Conservation (phyloP, 768 basidiomycete species). For the Lactifluus volemus region DNA sequence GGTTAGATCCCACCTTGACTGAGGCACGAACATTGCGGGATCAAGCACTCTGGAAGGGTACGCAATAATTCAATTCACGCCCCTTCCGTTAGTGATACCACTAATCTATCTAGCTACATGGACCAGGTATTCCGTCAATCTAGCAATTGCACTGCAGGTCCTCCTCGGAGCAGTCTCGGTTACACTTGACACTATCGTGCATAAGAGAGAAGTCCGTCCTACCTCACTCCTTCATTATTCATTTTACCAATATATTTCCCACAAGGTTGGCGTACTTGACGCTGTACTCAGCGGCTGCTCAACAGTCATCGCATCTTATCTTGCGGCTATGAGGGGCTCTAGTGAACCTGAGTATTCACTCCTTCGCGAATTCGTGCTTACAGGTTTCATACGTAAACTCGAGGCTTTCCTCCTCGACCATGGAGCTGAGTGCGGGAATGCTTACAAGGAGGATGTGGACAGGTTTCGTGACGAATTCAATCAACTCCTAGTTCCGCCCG, state of each 20-base stretch:
- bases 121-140: slow-evolving; percentile 15
- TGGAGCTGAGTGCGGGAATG: slow-evolving; percentile 27
- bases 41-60: not conserved
- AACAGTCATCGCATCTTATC: slow-evolving; percentile 62
- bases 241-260: not conserved
- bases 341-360: slow-evolving; percentile 59
- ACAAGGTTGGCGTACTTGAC: slow-evolving; percentile 27
- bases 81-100: not conserved
- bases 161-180: slow-evolving; percentile 22
- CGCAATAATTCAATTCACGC: not conserved
- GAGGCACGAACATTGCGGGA: not conserved
- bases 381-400: slow-evolving; percentile 54
- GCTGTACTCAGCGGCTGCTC: slow-evolving; percentile 44
- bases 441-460: slow-evolving; percentile 30
- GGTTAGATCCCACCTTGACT: not conserved
- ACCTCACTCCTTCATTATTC: not conserved
- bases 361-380: slow-evolving; percentile 48
- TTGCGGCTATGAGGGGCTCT: slow-evolving; percentile 61
- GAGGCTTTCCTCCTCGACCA: slow-evolving; percentile 49
- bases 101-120: not conserved
- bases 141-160: slow-evolving; percentile 22
- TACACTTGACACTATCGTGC: slow-evolving; percentile 13
- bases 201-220: slow-evolving; percentile 5
- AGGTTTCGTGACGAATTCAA: slow-evolving; percentile 36
- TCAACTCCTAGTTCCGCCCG: slow-evolving; percentile 27